phyloP scores from a whole-genome alignment of 495 filamentous ascomycete species.

The Annulohypoxylon bovei region DNA sequence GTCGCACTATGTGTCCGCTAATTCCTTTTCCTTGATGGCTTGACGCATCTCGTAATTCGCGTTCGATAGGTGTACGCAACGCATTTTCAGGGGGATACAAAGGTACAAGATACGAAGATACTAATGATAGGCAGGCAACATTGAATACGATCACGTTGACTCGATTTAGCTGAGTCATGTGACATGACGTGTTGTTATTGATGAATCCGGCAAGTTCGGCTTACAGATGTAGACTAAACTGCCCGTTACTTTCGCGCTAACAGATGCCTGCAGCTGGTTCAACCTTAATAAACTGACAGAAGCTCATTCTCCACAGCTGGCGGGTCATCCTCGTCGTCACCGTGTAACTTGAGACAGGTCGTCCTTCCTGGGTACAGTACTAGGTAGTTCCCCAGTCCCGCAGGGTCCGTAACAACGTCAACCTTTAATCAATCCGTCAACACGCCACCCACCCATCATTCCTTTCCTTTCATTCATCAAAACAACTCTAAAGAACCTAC shows the following conservation, averaged over 20 bases:
- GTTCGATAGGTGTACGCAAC: background rate
- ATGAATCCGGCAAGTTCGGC: conserved; percentile 20
- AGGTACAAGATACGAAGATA: background rate
- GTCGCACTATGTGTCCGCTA: no score
- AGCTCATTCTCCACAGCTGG: conserved; percentile 12
- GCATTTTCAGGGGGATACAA: background rate
- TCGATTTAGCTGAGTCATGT: conserved; percentile 19
- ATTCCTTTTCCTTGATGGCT: no score
- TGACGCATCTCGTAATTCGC: background rate
- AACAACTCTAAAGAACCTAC: conserved; percentile 19
- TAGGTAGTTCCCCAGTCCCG: conserved; percentile 1
- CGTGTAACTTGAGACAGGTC: conserved; percentile 21
- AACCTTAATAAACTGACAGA: background rate
- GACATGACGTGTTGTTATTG: conserved; percentile 19
- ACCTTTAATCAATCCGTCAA: conserved; percentile 20
- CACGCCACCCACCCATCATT: conserved; percentile 37
- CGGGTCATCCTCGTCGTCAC: background rate
- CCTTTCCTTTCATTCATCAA: conserved; percentile 37
- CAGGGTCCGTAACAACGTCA: conserved; percentile 22
- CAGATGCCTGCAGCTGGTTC: background rate
- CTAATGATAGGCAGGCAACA: background rate
- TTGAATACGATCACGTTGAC: background rate
- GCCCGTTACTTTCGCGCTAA: background rate
- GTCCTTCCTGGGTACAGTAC: conserved; percentile 18
- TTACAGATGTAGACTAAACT: background rate